Evolutionary conservation across 352 stramenopile species (phyloP).

Genomic region (Globisporangium iwayamae): DNA sequence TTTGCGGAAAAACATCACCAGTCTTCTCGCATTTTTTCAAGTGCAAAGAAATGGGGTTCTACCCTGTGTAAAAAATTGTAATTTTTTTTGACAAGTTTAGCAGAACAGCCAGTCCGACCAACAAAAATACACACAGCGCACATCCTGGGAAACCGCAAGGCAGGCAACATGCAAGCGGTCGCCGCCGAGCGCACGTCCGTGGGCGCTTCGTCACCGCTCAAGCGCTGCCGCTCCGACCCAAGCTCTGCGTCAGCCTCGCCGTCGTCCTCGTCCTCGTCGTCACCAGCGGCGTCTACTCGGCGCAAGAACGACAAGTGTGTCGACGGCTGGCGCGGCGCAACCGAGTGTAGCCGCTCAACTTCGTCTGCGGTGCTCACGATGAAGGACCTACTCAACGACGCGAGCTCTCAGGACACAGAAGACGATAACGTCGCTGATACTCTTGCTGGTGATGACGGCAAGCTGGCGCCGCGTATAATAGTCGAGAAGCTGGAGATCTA

Average conservation of each 20-base stretch:
- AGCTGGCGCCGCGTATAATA: slow-evolving; percentile 10
- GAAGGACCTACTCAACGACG: slow-evolving; percentile 15
- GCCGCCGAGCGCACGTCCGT: neutral
- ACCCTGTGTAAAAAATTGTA: too few relatives aligned
- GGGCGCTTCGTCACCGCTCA: slow-evolving; percentile 20
- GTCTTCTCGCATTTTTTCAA: too few relatives aligned
- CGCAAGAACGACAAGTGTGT: slow-evolving; percentile 11
- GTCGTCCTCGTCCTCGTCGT: slow-evolving; percentile 17
- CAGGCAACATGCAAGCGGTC: neutral
- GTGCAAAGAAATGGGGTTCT: too few relatives aligned
- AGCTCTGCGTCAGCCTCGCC: neutral
- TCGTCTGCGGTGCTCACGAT: slow-evolving; percentile 4
- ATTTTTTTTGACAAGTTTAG: too few relatives aligned
- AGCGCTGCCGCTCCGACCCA: slow-evolving; percentile 31
- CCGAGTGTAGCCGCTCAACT: slow-evolving; percentile 1
- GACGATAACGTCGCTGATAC: neutral
- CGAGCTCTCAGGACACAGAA: neutral
- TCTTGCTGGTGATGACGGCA: neutral
- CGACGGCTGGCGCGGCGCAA: slow-evolving; percentile 6
- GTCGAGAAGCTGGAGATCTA: slow-evolving; percentile 17
- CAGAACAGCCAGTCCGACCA: neutral
- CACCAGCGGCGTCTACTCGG: slow-evolving; percentile 9
- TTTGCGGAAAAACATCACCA: too few relatives aligned
- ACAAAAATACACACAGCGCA: neutral
- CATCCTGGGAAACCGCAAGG: neutral